Evolutionary conservation across 208 protist species (phyloP).

Genomic region (Porcisia hertigi): DNA sequence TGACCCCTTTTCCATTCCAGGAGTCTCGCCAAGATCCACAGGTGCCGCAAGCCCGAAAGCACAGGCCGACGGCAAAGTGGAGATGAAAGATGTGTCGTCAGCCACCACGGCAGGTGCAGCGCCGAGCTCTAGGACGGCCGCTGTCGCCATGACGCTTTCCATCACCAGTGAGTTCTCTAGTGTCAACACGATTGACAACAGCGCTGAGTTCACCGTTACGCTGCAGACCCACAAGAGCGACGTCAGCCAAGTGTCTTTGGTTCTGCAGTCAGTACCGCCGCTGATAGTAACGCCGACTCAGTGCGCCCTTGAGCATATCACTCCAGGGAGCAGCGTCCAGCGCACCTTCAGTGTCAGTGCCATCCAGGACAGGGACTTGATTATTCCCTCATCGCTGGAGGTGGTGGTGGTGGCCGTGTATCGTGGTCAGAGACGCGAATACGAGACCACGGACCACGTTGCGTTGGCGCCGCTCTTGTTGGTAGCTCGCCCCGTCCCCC

Average conservation of each 20-base stretch:
- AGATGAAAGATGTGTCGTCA: background rate
- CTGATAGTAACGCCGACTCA: conserved; percentile 38
- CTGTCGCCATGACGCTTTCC: conserved; percentile 1
- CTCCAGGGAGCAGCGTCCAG: conserved; percentile 23
- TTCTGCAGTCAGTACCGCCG: conserved; percentile 51
- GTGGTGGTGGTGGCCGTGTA: conserved; percentile 54
- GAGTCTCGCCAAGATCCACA: background rate
- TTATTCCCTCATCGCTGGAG: conserved; percentile 82
- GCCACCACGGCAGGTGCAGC: background rate
- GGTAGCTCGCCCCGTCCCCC: conserved; percentile 55
- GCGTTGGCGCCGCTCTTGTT: conserved; percentile 69
- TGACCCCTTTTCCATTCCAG: background rate
- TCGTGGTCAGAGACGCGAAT: conserved; percentile 29
- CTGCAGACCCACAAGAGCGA: conserved; percentile 8
- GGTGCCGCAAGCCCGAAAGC: background rate
- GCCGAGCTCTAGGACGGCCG: background rate
- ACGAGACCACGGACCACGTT: conserved; percentile 35
- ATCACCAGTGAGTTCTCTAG: conserved; percentile 14
- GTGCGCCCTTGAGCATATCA: conserved; percentile 33
- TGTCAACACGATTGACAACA: conserved; percentile 4
- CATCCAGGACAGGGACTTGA: conserved; percentile 41
- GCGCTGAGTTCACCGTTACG: conserved; percentile 25
- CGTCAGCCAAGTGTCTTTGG: conserved; percentile 40
- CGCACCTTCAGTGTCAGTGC: conserved; percentile 49
- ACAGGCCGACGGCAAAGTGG: background rate